Base-by-base conservation (phyloP, 1,284 basidiomycete genomes). In the Trametes pubescens region DNA sequence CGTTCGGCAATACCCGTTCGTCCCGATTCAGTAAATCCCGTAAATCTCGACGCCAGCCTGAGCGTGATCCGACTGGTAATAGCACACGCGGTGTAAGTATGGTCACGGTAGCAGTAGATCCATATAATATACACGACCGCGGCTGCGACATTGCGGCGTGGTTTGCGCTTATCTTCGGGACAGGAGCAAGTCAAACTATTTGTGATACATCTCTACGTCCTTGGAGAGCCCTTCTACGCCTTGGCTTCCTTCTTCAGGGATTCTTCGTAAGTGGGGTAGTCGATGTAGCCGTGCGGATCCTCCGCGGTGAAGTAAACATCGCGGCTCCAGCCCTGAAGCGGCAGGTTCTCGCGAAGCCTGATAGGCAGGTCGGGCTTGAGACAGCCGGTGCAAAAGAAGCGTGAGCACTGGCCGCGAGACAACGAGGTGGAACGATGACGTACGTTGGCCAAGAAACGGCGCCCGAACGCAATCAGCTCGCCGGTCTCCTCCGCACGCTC, bases 281-380 rank as follows among this genome's bases (percentile, higher is more conserved):
- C 78, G 7, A 68, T 76, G 58, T 79, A 79, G 16, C 78, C 78
- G 18, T 65, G 62, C n/a, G 70, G 64, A 49, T 62, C 63, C 35
- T 70, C 72, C 1, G 40, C 52, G 2, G 61, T 51, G 65, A 77
- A 79, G 64, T 72, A 77, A 2, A 68, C 72, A 10, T 64, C 63
- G 34, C 61, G 61, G 49, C 74, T 62, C 43, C 63, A 67, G 8
- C 61, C 52, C 3, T 61, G 67, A 9, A 79, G 61, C 4, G 73
- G 71, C 6, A 76, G 59, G 47, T 75, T 62, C 47, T 77, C 62
- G 49, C 68, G 62, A 11, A 79, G 64, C 2, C 85, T 78, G 11
- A 74, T 66, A 0, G 80, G 80, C 0, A 87, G 75, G 67, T 87
- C 85, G n/a, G 85, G 85, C 79, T 82, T 2, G 4, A 40, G 10